Base-by-base conservation (phyloP, 139 green algal species). In the Nannochloris sp. region DNA sequence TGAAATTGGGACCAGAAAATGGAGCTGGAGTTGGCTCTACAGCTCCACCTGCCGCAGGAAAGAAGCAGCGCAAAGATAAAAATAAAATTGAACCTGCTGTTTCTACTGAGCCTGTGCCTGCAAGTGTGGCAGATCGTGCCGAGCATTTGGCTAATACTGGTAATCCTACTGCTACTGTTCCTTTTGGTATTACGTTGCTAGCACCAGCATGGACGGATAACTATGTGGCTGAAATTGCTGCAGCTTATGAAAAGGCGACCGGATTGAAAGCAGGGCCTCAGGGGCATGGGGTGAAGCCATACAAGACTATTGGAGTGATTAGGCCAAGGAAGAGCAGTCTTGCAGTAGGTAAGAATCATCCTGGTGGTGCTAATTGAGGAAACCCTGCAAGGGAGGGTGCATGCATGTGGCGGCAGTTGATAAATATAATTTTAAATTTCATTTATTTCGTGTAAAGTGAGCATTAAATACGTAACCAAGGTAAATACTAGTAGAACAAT, bases 181-280 rank as follows among this genome's bases (percentile, higher is more conserved):
- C 86, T 1, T 92, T 92, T 77, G 86, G 86, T 7, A 77, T 92
- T 25, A 92, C 86, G 1, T 61, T 92, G 66, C 72, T 92, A 34
- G 73, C 57, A 5, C 35, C 48, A 2, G 74, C 74, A 0, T 92
- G 86, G 86, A 60, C 55, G 0, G 86, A 92, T 45, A 79, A 86
- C 53, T 88, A 73, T 71, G 56, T 92, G 64, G 83, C 73, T 60
- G 72, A 62, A 30, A 39, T 91, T n/a, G 86, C 82, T 0, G 76
- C 55, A 1, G 31, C 51, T 4, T 77, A 81, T 58, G 70, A 82
- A 19, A 30, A 36, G 30, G 56, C 53, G 3, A 68, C 72, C 4
- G 81, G 83, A 13, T 58, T 91, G 45, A 59, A 74, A 9, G 84
- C 79, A 47, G 85, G 85, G 2, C 83, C 83, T 2, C 24, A 30